Base-by-base conservation (phyloP, 495 filamentous ascomycete genomes). In the Daldinia childiae region DNA sequence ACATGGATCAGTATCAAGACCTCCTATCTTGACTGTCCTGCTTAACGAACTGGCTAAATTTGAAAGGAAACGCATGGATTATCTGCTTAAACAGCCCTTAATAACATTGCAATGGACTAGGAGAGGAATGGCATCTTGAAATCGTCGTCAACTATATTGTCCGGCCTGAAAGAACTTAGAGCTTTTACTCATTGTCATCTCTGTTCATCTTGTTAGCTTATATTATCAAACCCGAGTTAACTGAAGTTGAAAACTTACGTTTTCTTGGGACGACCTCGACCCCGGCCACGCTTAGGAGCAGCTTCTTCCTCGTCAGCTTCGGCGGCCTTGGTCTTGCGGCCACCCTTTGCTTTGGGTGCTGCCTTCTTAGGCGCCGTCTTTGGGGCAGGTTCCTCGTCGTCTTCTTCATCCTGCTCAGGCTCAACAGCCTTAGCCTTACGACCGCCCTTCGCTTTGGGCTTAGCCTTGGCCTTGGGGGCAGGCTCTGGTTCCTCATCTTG, bases 401-500 rank as follows among this genome's bases (percentile, higher is more conserved):
- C 62, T 54, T 58, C 69, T 17, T 72, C 58, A 0, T 58, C 75
- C 27, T 72, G 62, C 11, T 65, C 62, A 2, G 62, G 29, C 39
- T 61, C 39, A 19, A 17, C 7, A 30, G 54, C 69, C 15, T 52
- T 68, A 55, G 54, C 58, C 29, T 72, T 61, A 11, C 24, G 65
- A 6, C 15, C 51, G 12, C 9, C 27, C 55, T 73, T 58, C 6
- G 64, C 61, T 39, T 77, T 69, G 14, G 50, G 12, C 60, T 75
- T 66, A 0, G 64, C n/a, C 63, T 78, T 66, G 29, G 66, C 39
- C 52, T 68, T 59, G 8, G 58, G 50, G 30, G 26, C 30, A n/a
- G 68, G 68, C 56, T 74, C 77, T 24, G 54, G 73, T 21, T 77
- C 78, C 17, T 79, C 80, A 30, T 74, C 75, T 29, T 76, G 77